A percentile compares a stretch with the other conserved stretches of the same genome.
Evolutionary conservation across 2,329 filamentous ascomycete species (phyloP).

Genomic region (Ophiobolus disseminans): DNA sequence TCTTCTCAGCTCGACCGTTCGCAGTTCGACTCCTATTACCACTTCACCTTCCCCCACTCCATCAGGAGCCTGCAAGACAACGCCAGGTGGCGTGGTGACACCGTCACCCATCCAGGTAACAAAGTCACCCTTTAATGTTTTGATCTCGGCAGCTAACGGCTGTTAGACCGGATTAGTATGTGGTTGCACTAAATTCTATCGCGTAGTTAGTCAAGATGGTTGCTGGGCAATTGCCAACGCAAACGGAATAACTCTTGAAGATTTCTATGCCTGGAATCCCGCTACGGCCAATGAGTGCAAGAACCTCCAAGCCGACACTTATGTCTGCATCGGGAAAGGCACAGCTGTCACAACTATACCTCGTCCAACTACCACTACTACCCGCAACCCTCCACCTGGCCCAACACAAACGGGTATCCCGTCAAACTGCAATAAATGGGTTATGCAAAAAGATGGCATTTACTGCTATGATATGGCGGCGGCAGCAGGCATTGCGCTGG

Average conservation of each 20-base stretch:
- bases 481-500: not conserved
- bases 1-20: too few species aligned
- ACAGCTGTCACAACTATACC: not conserved
- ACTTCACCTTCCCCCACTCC: too few species aligned
- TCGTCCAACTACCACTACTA: not conserved
- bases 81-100: not conserved
- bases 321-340: not conserved
- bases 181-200: not conserved
- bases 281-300: not conserved
- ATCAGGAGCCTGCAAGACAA: too few species aligned
- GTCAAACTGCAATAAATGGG: constrained; percentile 2
- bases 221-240: not conserved
- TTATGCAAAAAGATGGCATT: not conserved
- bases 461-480: constrained; percentile 4
- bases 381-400: not conserved
- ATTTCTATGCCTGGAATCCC: not conserved
- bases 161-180: not conserved
- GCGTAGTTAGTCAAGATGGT: not conserved
- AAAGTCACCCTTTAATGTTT: too few species aligned
- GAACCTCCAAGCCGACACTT: not conserved
- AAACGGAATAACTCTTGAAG: not conserved
- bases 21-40: too few species aligned
- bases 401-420: constrained; percentile 2
- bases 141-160: too few species aligned
- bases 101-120: not conserved